phyloP scores from a whole-genome alignment of 305 asterid genomes.

The Ilex paraguariensis region DNA sequence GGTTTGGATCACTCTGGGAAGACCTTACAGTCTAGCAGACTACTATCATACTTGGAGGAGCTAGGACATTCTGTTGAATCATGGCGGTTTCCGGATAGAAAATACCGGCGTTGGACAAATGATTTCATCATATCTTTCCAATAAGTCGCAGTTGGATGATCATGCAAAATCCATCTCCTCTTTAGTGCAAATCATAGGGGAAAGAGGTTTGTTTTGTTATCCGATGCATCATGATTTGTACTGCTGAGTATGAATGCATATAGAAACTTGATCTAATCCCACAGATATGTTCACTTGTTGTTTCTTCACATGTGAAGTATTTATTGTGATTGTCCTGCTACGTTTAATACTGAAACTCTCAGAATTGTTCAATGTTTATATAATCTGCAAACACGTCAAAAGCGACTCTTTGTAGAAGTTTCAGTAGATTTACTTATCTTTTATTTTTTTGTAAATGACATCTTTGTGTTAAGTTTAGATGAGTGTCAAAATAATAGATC shows the following conservation, averaged over 20 bases:
- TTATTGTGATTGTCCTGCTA: too few species aligned
- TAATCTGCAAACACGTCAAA: too few species aligned
- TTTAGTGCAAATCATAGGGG: slow-evolving; percentile 98
- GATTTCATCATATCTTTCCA: slow-evolving; percentile 86
- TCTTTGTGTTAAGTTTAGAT: too few species aligned
- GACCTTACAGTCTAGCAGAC: slow-evolving; percentile 67
- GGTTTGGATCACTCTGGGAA: slow-evolving; percentile 92
- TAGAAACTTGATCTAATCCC: neutral
- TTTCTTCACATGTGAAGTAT: too few species aligned
- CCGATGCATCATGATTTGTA: too few species aligned
- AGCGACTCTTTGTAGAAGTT: too few species aligned
- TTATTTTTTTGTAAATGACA: too few species aligned
- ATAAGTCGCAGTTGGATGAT: slow-evolving; percentile 79
- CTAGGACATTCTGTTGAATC: slow-evolving; percentile 68
- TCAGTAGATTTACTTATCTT: too few species aligned
- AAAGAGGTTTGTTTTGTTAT: slow-evolving; percentile 47
- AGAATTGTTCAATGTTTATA: too few species aligned
- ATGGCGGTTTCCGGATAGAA: slow-evolving; percentile 94
- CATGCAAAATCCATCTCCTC: slow-evolving; percentile 77
- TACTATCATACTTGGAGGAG: slow-evolving; percentile 54
- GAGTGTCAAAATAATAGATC: too few species aligned
- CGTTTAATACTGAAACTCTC: too few species aligned
- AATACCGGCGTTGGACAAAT: slow-evolving; percentile 85
- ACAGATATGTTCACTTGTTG: neutral
- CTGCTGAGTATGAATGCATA: neutral